A percentile compares a stretch with the other conserved stretches of the same genome.
These are phyloP conservation scores for Exserohilum rostratum DNA, from an alignment of 2,329 filamentous ascomycete species.

Conservation along the genomic window DNA sequence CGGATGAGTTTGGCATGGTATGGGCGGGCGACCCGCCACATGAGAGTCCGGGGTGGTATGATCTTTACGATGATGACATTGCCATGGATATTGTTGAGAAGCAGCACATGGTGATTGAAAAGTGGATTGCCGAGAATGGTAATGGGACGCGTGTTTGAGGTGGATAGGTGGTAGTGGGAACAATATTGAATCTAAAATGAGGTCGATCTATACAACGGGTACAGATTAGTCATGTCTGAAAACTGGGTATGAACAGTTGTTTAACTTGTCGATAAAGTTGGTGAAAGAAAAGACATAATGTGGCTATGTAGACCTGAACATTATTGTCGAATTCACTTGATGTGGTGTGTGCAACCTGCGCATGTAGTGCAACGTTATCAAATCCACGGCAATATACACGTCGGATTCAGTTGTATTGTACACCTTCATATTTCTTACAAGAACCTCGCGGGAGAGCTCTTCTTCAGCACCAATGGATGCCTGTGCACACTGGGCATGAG, in stretches of 20 bases:
- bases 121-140: constrained; percentile 34
- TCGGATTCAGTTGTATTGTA: neutral
- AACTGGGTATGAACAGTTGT: neutral
- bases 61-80: constrained; percentile 48
- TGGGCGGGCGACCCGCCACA: constrained; percentile 52
- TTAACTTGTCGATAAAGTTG: neutral
- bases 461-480: constrained; percentile 66
- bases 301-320: no score
- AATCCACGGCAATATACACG: no score
- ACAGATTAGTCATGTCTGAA: neutral
- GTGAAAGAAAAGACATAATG: neutral
- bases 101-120: constrained; percentile 41
- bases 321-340: no score
- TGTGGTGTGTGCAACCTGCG: no score
- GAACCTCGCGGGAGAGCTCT: constrained; percentile 31
- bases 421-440: constrained; percentile 10
- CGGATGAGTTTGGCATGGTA: constrained; percentile 49
- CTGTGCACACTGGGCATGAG: constrained; percentile 89
- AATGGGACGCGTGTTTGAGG: constrained; percentile 4
- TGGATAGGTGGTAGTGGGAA: neutral
- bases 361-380: no score
- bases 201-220: no score
- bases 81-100: constrained; percentile 46
- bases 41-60: constrained; percentile 50
- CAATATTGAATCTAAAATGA: no score